Conservation (phyloP, 2,329 filamentous ascomycete genomes). For the Cladophialophora immunda region DNA sequence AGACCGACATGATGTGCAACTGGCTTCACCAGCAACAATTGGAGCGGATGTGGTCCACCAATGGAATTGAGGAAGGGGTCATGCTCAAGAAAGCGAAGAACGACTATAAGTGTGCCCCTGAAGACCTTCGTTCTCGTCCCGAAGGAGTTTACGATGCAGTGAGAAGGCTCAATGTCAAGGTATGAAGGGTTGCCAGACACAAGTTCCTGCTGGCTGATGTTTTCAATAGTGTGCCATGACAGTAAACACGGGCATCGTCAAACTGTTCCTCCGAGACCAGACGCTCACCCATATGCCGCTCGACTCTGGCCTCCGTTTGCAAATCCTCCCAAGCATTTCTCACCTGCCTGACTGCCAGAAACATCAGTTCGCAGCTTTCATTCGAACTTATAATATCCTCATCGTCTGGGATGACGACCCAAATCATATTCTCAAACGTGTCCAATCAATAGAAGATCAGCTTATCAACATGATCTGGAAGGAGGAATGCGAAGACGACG, state of each 20-base stretch:
- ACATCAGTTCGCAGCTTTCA: conserved; percentile 72
- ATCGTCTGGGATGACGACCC: conserved; percentile 72
- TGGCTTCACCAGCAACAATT: conserved; percentile 70
- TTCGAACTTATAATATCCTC: conserved; percentile 65
- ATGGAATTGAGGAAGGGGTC: conserved; percentile 61
- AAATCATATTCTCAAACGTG: conserved; percentile 62
- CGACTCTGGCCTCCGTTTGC: conserved; percentile 65
- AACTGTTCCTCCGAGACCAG: conserved; percentile 64
- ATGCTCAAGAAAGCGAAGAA: conserved; percentile 62
- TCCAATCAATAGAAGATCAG: conserved; percentile 60
- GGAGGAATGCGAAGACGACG: conserved; percentile 53
- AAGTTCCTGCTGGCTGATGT: conserved; percentile 1
- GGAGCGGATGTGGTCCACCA: conserved; percentile 62
- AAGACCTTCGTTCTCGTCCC: conserved; percentile 55
- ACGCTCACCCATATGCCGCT: conserved; percentile 66
- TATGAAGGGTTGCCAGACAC: conserved; percentile 42
- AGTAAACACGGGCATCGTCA: conserved; percentile 70
- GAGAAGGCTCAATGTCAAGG: conserved; percentile 62
- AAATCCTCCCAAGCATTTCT: conserved; percentile 67
- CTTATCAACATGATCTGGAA: conserved; percentile 45
- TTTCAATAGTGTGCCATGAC: conserved; percentile 69
- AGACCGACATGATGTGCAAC: conserved; percentile 69
- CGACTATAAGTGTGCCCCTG: conserved; percentile 62
- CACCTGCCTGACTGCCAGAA: conserved; percentile 68
- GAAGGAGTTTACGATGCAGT: conserved; percentile 62